phyloP scores from a whole-genome alignment of 192 early-diverging fungal species.

The Funneliformis geosporum region DNA sequence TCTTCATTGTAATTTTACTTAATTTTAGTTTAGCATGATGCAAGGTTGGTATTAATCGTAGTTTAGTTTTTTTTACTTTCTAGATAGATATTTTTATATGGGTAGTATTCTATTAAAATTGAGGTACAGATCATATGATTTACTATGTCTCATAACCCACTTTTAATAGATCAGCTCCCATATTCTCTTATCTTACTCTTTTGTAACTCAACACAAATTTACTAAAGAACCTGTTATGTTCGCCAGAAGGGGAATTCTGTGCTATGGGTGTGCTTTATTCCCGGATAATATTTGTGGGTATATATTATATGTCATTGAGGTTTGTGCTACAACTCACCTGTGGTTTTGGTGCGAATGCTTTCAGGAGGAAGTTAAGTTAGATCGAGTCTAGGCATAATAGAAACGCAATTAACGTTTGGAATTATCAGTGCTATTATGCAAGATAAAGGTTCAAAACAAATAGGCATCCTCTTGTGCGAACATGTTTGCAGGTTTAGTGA shows the following conservation, averaged over 20 bases:
- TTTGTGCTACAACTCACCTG: slow-evolving; percentile 6
- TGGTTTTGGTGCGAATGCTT: not conserved
- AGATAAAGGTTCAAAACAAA: not conserved
- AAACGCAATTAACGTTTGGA: not conserved
- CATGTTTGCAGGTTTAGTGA: slow-evolving; percentile 22
- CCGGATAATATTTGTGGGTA: not conserved
- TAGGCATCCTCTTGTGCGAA: slow-evolving; percentile 15
- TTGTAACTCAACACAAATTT: too few relatives aligned
- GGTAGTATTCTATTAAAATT: too few relatives aligned
- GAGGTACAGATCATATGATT: too few relatives aligned
- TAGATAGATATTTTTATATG: too few relatives aligned
- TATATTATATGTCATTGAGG: not conserved
- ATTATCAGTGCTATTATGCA: slow-evolving; percentile 1
- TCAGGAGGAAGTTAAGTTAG: not conserved
- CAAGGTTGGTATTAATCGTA: too few relatives aligned
- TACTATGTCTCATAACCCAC: too few relatives aligned
- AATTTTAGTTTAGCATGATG: too few relatives aligned
- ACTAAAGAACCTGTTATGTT: too few relatives aligned
- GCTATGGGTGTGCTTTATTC: not conserved
- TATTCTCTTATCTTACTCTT: too few relatives aligned
- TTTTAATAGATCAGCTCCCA: too few relatives aligned
- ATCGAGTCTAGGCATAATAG: not conserved
- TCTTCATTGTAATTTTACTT: too few relatives aligned
- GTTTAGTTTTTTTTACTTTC: too few relatives aligned
- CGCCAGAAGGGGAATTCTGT: not conserved